Conservation (phyloP, 352 stramenopile genomes). For the Nothophytophthora sp. region DNA sequence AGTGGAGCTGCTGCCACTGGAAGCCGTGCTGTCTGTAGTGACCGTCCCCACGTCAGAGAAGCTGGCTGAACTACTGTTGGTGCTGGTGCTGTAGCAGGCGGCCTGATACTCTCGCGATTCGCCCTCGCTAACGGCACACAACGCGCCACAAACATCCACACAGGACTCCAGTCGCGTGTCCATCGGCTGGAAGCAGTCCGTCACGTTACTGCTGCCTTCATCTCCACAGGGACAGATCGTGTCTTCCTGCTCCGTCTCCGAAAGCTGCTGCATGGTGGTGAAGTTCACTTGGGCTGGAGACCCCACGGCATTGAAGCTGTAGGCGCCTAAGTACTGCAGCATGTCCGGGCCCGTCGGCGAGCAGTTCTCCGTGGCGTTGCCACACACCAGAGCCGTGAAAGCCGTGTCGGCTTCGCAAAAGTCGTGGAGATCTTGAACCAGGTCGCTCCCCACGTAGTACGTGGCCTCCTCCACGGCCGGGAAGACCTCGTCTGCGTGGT, state of each 20-base stretch:
- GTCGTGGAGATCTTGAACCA: slow-evolving; percentile 72
- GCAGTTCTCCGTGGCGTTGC: slow-evolving; percentile 44
- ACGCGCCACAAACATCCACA: slow-evolving; percentile 55
- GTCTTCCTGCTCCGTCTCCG: slow-evolving; percentile 31
- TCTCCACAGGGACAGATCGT: slow-evolving; percentile 52
- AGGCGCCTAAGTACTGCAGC: slow-evolving; percentile 58
- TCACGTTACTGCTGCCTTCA: slow-evolving; percentile 14
- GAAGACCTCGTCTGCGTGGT: slow-evolving; percentile 53
- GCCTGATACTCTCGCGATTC: slow-evolving; percentile 39
- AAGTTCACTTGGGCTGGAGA: slow-evolving; percentile 75
- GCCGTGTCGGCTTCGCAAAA: slow-evolving; percentile 60
- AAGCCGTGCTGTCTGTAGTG: slow-evolving; percentile 8
- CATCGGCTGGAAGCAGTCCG: slow-evolving; percentile 53
- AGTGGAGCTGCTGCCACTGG: slow-evolving; percentile 1
- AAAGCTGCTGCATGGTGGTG: slow-evolving; percentile 57
- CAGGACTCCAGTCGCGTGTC: slow-evolving; percentile 49
- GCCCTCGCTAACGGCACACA: slow-evolving; percentile 44
- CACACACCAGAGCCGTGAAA: slow-evolving; percentile 54
- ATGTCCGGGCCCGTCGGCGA: slow-evolving; percentile 51
- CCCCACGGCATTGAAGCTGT: slow-evolving; percentile 67
- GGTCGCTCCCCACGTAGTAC: slow-evolving; percentile 70
- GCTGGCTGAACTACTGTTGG: slow-evolving; percentile 1
- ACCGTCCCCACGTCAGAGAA: slow-evolving; percentile 9
- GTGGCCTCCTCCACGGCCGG: slow-evolving; percentile 68
- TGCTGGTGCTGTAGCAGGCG: slow-evolving; percentile 35